Base-by-base conservation (phyloP, 2,329 filamentous ascomycete genomes). In the Xylaria sp. region DNA sequence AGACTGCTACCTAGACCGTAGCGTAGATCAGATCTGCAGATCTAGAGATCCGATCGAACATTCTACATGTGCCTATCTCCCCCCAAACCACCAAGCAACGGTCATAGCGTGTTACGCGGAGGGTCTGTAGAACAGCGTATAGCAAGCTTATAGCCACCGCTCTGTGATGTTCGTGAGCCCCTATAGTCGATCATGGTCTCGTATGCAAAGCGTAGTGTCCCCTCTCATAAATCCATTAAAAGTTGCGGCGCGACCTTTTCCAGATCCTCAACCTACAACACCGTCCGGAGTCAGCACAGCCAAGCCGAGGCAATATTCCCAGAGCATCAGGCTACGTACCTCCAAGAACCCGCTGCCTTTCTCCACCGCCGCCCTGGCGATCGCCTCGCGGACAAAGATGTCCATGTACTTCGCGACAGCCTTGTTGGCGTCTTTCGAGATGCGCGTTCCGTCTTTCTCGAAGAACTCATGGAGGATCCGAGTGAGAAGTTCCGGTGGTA, bases 181-280 rank as follows among this genome's bases (percentile, higher is more conserved):
- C 25, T 63, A n/a, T 15, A 25, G n/a, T n/a, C 7, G 48, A 39
- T 48, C 41, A 60, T 60, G n/a, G 25, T 57, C 50, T 50, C 52
- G 25, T 63, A 43, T 53, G 32, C 34, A 48, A 68, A 60, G 53
- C 15, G 32, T 43, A 41, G 15, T 52, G 45, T 43, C 28, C 18
- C 50, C 8, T 36, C 12, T 85, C 81, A 97, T 70, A 97, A 92
- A 80, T 98, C 95, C 78, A 97, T 84, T 74, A 97, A 80, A 76
- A 97, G 82, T 80, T 97, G 93, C 63, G 93, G 92, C 15, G 92
- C 91, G 74, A 97, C 84, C 80, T 93, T 96, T 82, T 97, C 94
- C 68, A 98, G 78, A 82, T 97, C 94, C 77, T 97, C 93, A 53
- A 97, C 90, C 87, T 94, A 75, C 39, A 5, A 28, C 32, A 10